Evolutionary conservation across 2,329 filamentous ascomycete species (phyloP), one percentile per base, ranked within the genome.

Genomic region (Colletotrichum tanaceti): DNA sequence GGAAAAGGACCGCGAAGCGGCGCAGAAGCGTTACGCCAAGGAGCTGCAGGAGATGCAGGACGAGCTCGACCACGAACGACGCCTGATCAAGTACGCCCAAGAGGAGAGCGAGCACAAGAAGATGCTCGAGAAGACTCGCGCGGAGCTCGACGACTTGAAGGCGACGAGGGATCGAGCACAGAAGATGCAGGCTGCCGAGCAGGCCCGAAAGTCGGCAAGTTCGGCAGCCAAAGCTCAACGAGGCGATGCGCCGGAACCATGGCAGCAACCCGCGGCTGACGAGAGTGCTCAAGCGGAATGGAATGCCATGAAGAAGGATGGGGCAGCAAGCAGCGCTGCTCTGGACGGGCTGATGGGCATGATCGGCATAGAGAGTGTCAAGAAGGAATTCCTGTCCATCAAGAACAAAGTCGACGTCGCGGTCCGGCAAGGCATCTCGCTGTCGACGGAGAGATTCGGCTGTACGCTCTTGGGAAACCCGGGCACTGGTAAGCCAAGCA

Each of bases 351-450:
- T 94, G 10, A 93, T 94, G 88, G 77, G 75, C 0, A 89, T 94
- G 87, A 88, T 91, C 50, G 91, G 92, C 0, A 80, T 94, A 0
- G 91, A 93, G 72, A 79, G 84, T 0, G 89, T 94, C 47, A 94
- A 94, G 71, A 73, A 81, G 1, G 76, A 87, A 14, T 87, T 94
- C 28, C 77, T 94, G 0, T 73, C 74, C 0, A 87, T 92, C 74
- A 93, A 93, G 71, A 78, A 80, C 0, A 87, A 83, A 50, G 83
- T 93, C 0, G 90, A 94, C 46, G 87, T 84, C 0, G 77, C 82
- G 0, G 73, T 89, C 0, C 82, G 89, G 0, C 91, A 93, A 74
- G 79, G 80, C 0, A 77, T 87, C 0, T 82, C 87, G 1, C 75
- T 91, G 0, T 80, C 78, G 0, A 78, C 80, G 0, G 89, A 93